Evolutionary conservation across 257 asterid genomes (phyloP).

Genomic region (Knoxia roxburghii): DNA sequence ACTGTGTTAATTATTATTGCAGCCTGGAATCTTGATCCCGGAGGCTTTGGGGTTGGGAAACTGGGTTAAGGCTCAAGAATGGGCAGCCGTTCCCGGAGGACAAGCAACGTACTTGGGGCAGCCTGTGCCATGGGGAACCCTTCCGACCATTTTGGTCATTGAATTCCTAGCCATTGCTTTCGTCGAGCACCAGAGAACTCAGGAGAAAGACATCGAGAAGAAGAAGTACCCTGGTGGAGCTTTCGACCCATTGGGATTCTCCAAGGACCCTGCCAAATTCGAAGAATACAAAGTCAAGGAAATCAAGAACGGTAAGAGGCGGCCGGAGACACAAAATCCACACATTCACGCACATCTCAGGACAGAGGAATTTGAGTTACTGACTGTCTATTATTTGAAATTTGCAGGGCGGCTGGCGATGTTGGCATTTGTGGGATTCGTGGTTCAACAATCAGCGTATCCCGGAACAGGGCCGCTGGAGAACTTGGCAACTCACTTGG

Average conservation of each 20-base stretch:
- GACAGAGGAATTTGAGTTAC: too few relatives aligned
- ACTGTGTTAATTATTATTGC: constrained; percentile 12
- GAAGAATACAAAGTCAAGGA: constrained; percentile 81
- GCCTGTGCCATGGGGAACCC: constrained; percentile 98
- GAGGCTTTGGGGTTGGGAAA: constrained; percentile 94
- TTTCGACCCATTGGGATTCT: constrained; percentile 85
- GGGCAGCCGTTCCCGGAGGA: constrained; percentile 96
- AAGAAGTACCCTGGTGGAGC: constrained; percentile 99
- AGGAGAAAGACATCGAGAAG: constrained; percentile 85
- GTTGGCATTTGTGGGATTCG: constrained; percentile 83
- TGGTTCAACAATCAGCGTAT: constrained; percentile 81
- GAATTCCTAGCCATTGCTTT: constrained; percentile 86
- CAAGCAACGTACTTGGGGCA: constrained; percentile 90
- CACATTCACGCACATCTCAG: too few relatives aligned
- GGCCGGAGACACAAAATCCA: not conserved
- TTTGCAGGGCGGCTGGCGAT: constrained; percentile 67
- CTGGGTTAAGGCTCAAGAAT: constrained; percentile 95
- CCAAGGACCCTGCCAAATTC: constrained; percentile 78
- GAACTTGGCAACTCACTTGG: constrained; percentile 83
- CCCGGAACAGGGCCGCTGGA: constrained; percentile 97
- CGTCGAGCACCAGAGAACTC: constrained; percentile 92
- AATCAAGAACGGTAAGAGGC: constrained; percentile 85
- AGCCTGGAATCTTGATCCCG: constrained; percentile 79
- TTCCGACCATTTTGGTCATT: constrained; percentile 77
- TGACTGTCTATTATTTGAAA: too few relatives aligned